Base-by-base conservation (phyloP, 2,329 filamentous ascomycete genomes). In the Alternaria ventricosa region DNA sequence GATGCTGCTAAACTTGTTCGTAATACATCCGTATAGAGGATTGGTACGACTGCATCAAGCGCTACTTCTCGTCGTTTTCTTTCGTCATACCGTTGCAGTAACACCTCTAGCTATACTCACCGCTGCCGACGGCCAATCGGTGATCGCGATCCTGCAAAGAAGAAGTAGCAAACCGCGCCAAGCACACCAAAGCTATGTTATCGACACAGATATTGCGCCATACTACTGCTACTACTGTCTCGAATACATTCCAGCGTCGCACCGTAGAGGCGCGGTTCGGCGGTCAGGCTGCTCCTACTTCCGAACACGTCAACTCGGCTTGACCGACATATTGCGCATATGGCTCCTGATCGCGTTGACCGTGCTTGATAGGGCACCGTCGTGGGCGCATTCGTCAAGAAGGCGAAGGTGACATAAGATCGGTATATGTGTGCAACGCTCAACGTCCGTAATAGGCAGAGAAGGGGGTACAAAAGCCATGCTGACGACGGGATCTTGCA, bases 11-110 rank as follows among this genome's bases (percentile, higher is more conserved):
- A 36, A 27, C n/a, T 23, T 15, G 22, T 44, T 45, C 20, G 56
- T 63, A 63, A 45, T 27, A 55, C 56, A 15, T 51, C 23, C 28
- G 18, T 46, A n/a, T 53, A 41, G 13, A 57, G n/a, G 27, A 45
- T 22, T 12, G 47, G 60, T 63, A 41, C 60, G n/a, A 60, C 60
- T 25, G 15, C 28, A 55, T 27, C 50, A 50, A 25, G 47, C 30
- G 44, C 51, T 63, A 50, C 44, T 45, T 45, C 18, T 44, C 13
- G 51, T 27, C 46, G 61, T 33, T 25, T 27, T 55, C 43, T 45
- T 58, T 53, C 53, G 67, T 69, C 67, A 60, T 60, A 69, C 65
- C 12, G 65, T 70, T 64, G 60, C 63, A 55, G 61, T 68, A 45
- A 41, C 59, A 70, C 63, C 27, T 45, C 13, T 41, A 55, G 50